Conservation (phyloP, 176 grass and related monocot genomes). For the Triticum urartu region DNA sequence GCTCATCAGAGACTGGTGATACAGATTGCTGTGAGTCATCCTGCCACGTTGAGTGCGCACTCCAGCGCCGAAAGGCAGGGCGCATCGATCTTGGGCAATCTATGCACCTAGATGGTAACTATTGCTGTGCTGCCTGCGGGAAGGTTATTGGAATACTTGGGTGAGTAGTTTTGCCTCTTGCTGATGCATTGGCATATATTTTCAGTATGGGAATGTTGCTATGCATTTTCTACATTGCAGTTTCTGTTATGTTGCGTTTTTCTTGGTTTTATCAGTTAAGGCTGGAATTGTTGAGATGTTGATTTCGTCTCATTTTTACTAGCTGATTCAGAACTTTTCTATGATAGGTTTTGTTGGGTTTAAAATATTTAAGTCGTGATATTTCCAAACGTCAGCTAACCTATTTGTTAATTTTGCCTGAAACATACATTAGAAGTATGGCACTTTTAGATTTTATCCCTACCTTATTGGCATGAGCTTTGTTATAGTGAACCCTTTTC, state of each 20-base stretch:
- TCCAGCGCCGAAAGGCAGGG: constrained; percentile 61
- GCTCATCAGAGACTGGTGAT: constrained; percentile 73
- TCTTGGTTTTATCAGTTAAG: neutral
- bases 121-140: constrained; percentile 93
- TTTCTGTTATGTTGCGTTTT: neutral
- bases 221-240: neutral
- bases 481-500: neutral
- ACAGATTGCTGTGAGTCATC: constrained; percentile 88
- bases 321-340: neutral
- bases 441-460: neutral
- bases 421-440: constrained; percentile 18
- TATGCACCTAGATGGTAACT: constrained; percentile 83
- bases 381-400: neutral
- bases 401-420: constrained; percentile 21
- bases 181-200: constrained; percentile 18
- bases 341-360: neutral
- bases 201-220: constrained; percentile 11
- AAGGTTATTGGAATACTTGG: constrained; percentile 93
- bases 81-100: constrained; percentile 78
- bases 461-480: neutral
- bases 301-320: constrained; percentile 17
- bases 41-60: constrained; percentile 94
- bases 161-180: constrained; percentile 61
- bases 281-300: neutral
- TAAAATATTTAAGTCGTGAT: neutral